Evolutionary conservation across 768 basidiomycete genomes (phyloP), one percentile per base, ranked within the genome.

Genomic region (Mycena kentingensis): DNA sequence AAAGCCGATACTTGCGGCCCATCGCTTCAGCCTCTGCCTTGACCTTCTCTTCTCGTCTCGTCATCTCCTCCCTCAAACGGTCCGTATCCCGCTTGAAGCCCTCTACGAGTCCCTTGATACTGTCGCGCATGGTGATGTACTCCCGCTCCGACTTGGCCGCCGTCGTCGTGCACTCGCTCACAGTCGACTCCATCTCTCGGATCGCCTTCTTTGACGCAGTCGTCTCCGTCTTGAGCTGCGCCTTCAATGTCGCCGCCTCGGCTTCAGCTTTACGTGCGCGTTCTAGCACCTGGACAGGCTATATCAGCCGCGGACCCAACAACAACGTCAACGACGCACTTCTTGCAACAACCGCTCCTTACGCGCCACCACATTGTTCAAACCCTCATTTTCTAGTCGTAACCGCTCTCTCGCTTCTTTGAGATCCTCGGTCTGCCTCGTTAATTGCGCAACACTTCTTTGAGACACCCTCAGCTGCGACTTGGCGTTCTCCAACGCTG

Each of bases 341-440:
- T 95, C 93, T 70, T 94, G 93, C 55, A 93, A 69, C 49, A 93
- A 61, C 57, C 93, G 77, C 70, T 95, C 93, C 66, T 94, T 94
- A 53, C 93, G 77, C 25, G 90, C 82, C 21, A 95, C 88, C 16
- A 93, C 91, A 56, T 91, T 90, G 62, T 92, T 92, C 60, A 94
- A 67, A 3, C 87, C 88, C 65, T 94, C 93, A 61, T 92, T 94
- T 70, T 95, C 93, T 44, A 91, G 64, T 51, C 90, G 70, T 57
- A 93, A 69, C 42, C 93, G 75, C 67, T 95, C 93, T 57, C 91
- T 77, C 3, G 83, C 87, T 66, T 94, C 93, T 66, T 93, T 93
- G 65, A 93, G 67, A 67, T 95, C 93, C 66, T 94, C 93, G 22
- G 87, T 87, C 69, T 90, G 89, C 37, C 91, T 74, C 32, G 91